Evolutionary conservation across 2,329 filamentous ascomycete genomes (phyloP), one percentile per base, ranked within the genome.

Genomic region (Decorospora gaudefroyi): DNA sequence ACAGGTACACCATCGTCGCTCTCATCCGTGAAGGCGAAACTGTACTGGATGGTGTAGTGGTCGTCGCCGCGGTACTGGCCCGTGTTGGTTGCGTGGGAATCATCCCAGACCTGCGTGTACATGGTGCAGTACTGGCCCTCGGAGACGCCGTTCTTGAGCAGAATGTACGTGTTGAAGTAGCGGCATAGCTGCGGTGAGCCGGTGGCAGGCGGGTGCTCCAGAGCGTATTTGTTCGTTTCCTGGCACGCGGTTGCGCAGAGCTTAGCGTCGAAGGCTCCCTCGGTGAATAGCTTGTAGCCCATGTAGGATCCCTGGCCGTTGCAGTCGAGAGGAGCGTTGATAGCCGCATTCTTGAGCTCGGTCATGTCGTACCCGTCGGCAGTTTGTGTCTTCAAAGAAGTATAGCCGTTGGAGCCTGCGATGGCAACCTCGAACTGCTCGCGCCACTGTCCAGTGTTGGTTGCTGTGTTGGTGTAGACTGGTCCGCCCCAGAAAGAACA

Each of bases 401-500:
- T 21, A 25, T 39, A 39, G 10, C 36, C 36, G 36, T 39, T 39
- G 10, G 15, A 19, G 8, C 26, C 36, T 13, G 36, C 36, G 11
- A 39, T 39, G 10, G 19, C 26, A n/a, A 39, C 36, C 1, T 30
- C 16, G 12, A 39, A 39, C 11, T 39, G n/a, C 4, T 39, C n/a
- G 11, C 36, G 26, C 26, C 36, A 39, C 26, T 39, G 36, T 6
- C 36, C 36, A 13, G 13, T 27, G 26, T 39, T 39, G 26, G 26
- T 39, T 7, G 36, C 26, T 22, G 36, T 29, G 6, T 39, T 10
- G 25, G 26, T 11, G 18, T 17, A 29, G 17, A 39, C 17, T n/a
- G 25, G 16, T 16, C 11, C 16, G n/a, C 36, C 36, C 26, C 26
- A 39, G 11, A 39, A 22, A 1, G 25, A 28, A 11, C 36, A 39